A percentile compares a stretch with the other conserved stretches of the same genome.
Conservation (phyloP, 371 early-diverging fungal species). For the Syncephalis plumigaleata region DNA sequence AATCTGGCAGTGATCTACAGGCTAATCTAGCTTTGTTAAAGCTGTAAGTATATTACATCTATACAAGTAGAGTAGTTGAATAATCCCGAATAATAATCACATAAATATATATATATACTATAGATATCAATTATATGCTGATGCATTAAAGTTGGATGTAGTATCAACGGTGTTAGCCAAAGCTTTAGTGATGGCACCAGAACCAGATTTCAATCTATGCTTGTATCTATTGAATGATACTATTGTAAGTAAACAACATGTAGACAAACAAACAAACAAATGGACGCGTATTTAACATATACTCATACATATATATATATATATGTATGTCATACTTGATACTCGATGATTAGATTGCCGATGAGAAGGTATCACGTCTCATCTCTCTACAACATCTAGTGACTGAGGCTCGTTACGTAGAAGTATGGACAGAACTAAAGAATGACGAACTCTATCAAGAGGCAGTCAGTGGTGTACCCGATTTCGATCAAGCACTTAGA, state of each 20-base stretch:
- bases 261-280: no score
- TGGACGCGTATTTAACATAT: no score
- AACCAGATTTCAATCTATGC: neutral
- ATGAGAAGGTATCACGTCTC: neutral
- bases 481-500: neutral
- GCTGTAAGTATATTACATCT: neutral
- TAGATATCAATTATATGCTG: neutral
- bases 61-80: no score
- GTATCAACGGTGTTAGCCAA: neutral
- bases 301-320: no score
- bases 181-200: neutral
- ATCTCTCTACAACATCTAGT: neutral
- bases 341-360: no score
- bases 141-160: neutral
- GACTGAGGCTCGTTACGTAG: neutral
- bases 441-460: neutral
- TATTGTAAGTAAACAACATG: neutral
- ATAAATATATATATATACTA: neutral
- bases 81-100: no score
- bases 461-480: neutral
- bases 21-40: neutral
- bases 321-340: no score
- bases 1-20: neutral
- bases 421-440: neutral
- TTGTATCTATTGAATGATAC: neutral